Evolutionary conservation across 148 eudicot genomes (phyloP).

Genomic region (Pharnaceum exiguum): DNA sequence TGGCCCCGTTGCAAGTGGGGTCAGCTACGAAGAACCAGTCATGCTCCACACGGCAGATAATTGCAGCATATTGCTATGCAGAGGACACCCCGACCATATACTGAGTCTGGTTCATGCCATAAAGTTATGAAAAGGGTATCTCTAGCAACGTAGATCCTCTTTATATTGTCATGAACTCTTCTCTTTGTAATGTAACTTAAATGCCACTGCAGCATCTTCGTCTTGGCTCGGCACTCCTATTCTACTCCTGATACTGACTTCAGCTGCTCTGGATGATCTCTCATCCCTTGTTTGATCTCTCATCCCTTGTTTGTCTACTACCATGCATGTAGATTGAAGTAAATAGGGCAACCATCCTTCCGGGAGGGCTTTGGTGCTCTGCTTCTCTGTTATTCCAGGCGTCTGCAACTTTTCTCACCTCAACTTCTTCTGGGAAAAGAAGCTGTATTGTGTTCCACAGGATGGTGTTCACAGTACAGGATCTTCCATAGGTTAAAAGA

Average conservation of each 20-base stretch:
- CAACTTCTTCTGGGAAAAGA: conserved; percentile 83
- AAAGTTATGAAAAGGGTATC: too few species aligned
- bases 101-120: too few species aligned
- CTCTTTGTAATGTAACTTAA: conserved; percentile 53
- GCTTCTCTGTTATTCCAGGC: conserved; percentile 24
- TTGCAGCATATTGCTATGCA: too few species aligned
- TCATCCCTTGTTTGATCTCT: conserved; percentile 9
- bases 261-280: conserved; percentile 15
- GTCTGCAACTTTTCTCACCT: conserved; percentile 56
- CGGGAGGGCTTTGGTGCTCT: conserved; percentile 19
- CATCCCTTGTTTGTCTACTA: conserved; percentile 17
- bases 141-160: conserved; percentile 50
- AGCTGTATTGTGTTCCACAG: conserved; percentile 99
- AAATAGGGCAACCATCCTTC: background rate
- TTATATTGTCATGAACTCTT: conserved; percentile 57
- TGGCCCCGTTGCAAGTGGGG: too few species aligned
- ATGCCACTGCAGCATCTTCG: conserved; percentile 53
- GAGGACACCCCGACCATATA: too few species aligned
- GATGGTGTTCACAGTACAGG: conserved; percentile 91
- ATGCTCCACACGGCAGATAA: too few species aligned
- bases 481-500: conserved; percentile 67
- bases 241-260: conserved; percentile 24
- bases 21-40: too few species aligned
- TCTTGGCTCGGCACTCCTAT: conserved; percentile 48
- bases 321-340: conserved; percentile 1